A percentile compares a stretch with the other conserved stretches of the same genome.
These are phyloP conservation scores for Neocucurbitaria cava DNA, from an alignment of 2,329 filamentous ascomycete genomes.

Conservation along the genomic window DNA sequence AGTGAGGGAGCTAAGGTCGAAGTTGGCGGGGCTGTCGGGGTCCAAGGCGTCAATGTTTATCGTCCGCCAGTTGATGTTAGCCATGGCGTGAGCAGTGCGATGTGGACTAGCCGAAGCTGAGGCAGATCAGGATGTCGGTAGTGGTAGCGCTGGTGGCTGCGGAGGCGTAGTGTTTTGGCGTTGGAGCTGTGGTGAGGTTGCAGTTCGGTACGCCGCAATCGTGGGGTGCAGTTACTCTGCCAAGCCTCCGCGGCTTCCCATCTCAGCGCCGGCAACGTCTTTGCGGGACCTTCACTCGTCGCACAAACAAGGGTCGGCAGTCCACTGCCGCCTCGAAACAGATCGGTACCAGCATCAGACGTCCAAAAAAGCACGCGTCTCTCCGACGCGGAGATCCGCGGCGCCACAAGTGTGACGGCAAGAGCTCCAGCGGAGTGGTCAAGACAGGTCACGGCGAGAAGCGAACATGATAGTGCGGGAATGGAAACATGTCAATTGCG, in stretches of 20 bases:
- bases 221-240: constrained; percentile 43
- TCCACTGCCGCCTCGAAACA: constrained; percentile 35
- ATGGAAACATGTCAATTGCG: constrained; percentile 37
- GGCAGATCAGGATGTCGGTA: neutral
- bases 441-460: constrained; percentile 16
- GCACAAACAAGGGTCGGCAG: constrained; percentile 46
- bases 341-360: constrained; percentile 26
- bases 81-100: constrained; percentile 45
- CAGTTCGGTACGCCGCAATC: constrained; percentile 26
- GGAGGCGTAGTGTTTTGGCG: constrained; percentile 18
- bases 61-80: constrained; percentile 73
- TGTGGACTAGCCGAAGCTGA: constrained; percentile 1
- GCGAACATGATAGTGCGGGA: constrained; percentile 7
- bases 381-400: constrained; percentile 28
- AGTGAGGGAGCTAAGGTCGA: constrained; percentile 83
- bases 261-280: constrained; percentile 30
- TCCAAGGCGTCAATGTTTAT: constrained; percentile 94
- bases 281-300: constrained; percentile 28
- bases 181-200: constrained; percentile 27
- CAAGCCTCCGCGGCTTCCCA: constrained; percentile 31
- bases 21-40: constrained; percentile 89
- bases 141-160: constrained; percentile 11
- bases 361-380: constrained; percentile 25
- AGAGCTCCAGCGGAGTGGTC: constrained; percentile 11
- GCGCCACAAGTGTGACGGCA: constrained; percentile 37